Percentiles rank a stretch among this genome's conserved stretches.
These are phyloP conservation scores for Rhodotorula sp. DNA, from an alignment of 1,284 basidiomycete genomes.

Conservation along the genomic window DNA sequence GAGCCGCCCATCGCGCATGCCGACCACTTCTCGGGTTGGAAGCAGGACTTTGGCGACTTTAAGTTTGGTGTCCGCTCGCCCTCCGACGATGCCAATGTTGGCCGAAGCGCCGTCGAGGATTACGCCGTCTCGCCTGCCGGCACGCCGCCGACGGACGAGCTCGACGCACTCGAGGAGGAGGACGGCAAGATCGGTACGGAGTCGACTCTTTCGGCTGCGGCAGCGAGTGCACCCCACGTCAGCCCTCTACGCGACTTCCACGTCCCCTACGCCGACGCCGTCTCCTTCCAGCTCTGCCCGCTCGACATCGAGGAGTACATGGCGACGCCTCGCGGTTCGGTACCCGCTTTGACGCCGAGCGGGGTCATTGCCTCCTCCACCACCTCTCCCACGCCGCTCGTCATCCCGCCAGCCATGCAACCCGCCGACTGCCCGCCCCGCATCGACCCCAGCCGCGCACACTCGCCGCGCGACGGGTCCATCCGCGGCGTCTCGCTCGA, in stretches of 20 bases:
- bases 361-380: background rate
- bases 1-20: conserved; percentile 10
- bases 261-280: conserved; percentile 4
- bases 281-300: conserved; percentile 12
- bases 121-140: background rate
- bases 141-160: conserved; percentile 24
- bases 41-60: conserved; percentile 24
- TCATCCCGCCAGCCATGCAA: background rate
- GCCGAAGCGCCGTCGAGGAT: background rate
- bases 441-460: background rate
- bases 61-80: conserved; percentile 4
- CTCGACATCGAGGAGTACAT: conserved; percentile 5
- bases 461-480: conserved; percentile 9
- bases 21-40: conserved; percentile 28
- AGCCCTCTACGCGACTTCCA: background rate
- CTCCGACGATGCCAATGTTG: background rate
- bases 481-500: conserved; percentile 12
- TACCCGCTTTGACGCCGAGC: too few relatives aligned
- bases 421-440: background rate
- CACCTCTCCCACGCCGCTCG: background rate
- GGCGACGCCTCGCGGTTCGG: background rate
- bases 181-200: conserved; percentile 7
- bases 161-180: conserved; percentile 9
- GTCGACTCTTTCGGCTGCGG: background rate
- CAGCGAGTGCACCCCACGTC: background rate